phyloP scores from a whole-genome alignment of 345 rosid species.

The Isatis tinctoria region DNA sequence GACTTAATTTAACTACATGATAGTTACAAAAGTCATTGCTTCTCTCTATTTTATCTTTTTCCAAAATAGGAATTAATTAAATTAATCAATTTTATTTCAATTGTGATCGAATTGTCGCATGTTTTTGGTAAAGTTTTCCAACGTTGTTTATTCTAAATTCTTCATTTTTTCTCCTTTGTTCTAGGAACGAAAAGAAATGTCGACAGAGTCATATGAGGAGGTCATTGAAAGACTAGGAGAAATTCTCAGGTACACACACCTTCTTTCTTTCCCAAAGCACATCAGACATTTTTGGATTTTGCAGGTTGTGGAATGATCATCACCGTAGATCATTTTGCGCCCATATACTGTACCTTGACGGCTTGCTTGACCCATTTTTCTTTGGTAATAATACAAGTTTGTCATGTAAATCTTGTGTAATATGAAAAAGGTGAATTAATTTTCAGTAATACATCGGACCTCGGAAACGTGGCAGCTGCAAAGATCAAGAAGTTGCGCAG shows the following conservation, averaged over 20 bases:
- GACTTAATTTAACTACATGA: not conserved
- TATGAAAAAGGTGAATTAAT: not conserved
- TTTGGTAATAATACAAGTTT: not conserved
- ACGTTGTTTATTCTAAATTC: not conserved
- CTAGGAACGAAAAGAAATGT: constrained; percentile 13
- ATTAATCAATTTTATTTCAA: too few relatives aligned
- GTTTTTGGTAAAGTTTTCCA: constrained; percentile 17
- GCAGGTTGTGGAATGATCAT: not conserved
- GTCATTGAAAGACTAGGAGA: not conserved
- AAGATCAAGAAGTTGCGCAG: constrained; percentile 66
- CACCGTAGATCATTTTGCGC: not conserved
- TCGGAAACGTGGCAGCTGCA: constrained; percentile 61
- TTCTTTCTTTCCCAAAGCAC: not conserved
- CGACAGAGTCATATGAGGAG: constrained; percentile 18
- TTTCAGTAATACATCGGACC: constrained; percentile 55
- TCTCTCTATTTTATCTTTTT: not conserved
- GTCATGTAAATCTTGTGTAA: not conserved
- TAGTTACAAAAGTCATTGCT: too few relatives aligned
- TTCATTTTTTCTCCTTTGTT: not conserved
- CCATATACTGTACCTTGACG: not conserved
- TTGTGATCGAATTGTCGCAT: not conserved
- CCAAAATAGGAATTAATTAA: not conserved
- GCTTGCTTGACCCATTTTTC: not conserved
- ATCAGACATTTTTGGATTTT: too few relatives aligned
- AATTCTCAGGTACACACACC: not conserved